phyloP scores from a whole-genome alignment of 495 filamentous ascomycete species.

The Neurospora pannonica region DNA sequence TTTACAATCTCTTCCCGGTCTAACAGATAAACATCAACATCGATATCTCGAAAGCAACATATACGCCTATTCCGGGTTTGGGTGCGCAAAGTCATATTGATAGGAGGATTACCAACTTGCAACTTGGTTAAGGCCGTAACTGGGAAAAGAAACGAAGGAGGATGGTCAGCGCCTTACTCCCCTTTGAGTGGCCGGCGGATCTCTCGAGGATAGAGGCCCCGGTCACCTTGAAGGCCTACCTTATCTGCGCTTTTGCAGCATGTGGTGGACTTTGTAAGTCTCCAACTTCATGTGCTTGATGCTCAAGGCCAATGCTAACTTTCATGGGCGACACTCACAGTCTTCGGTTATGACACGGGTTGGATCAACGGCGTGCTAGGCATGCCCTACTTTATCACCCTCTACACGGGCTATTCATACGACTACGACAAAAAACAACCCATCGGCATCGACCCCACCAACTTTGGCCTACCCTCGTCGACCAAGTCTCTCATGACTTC shows the following conservation, averaged over 20 bases:
- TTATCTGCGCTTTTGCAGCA: slow-evolving; percentile 56
- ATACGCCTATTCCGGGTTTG: background rate
- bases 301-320: background rate
- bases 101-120: background rate
- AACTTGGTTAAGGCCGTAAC: background rate
- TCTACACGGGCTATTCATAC: slow-evolving; percentile 56
- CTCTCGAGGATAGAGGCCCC: slow-evolving; percentile 51
- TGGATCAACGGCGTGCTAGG: slow-evolving; percentile 53
- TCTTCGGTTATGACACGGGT: slow-evolving; percentile 59
- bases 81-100: background rate
- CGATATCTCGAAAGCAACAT: background rate
- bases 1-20: background rate
- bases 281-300: background rate
- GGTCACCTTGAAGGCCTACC: slow-evolving; percentile 54
- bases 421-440: slow-evolving; percentile 39
- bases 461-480: slow-evolving; percentile 21
- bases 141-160: background rate
- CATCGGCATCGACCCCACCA: slow-evolving; percentile 22
- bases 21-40: background rate
- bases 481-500: slow-evolving; percentile 60
- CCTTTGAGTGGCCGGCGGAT: slow-evolving; percentile 30
- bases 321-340: slow-evolving; percentile 5
- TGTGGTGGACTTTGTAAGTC: slow-evolving; percentile 50
- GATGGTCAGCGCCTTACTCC: slow-evolving; percentile 7
- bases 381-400: slow-evolving; percentile 43